Conservation (phyloP, 495 filamentous ascomycete genomes). For the Hyaloscypha hepaticicola region DNA sequence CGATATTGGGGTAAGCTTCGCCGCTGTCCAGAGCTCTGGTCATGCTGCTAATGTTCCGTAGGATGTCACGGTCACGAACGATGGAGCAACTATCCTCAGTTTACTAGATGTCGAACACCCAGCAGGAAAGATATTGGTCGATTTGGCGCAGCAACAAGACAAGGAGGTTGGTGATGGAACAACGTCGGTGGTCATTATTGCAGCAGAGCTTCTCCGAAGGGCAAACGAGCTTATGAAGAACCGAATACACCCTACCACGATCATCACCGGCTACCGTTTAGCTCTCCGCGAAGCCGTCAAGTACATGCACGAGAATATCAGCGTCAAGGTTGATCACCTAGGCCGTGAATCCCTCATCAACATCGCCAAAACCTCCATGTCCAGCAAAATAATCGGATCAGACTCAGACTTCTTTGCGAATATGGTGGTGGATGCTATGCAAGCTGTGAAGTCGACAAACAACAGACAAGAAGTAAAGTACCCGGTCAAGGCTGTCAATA, state of each 20-base stretch:
- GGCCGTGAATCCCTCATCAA: slow-evolving; percentile 86
- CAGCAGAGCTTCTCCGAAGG: slow-evolving; percentile 89
- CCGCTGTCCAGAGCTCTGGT: slow-evolving; percentile 11
- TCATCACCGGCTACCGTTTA: slow-evolving; percentile 96
- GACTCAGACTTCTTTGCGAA: slow-evolving; percentile 97
- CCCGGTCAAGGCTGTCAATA: slow-evolving; percentile 97
- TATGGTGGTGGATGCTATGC: slow-evolving; percentile 96
- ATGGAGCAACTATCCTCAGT: slow-evolving; percentile 94
- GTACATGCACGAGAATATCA: slow-evolving; percentile 98
- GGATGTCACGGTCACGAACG: slow-evolving; percentile 99
- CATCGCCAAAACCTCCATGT: slow-evolving; percentile 99
- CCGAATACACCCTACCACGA: slow-evolving; percentile 98
- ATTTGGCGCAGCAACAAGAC: slow-evolving; percentile 97
- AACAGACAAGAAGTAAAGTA: slow-evolving; percentile 90
- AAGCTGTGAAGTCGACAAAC: slow-evolving; percentile 89
- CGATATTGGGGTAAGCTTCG: slow-evolving; percentile 80
- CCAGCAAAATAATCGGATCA: slow-evolving; percentile 94
- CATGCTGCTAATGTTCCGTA: slow-evolving; percentile 40
- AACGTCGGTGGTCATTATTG: slow-evolving; percentile 96
- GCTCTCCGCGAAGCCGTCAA: slow-evolving; percentile 95
- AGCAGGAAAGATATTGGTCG: slow-evolving; percentile 96
- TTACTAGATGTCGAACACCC: slow-evolving; percentile 96
- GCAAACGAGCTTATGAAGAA: slow-evolving; percentile 99
- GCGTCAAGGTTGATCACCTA: slow-evolving; percentile 87
- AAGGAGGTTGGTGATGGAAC: slow-evolving; percentile 98